These are phyloP conservation scores for Alternaria alternata DNA, from an alignment of 2,329 filamentous ascomycete species.

Conservation along the genomic window DNA sequence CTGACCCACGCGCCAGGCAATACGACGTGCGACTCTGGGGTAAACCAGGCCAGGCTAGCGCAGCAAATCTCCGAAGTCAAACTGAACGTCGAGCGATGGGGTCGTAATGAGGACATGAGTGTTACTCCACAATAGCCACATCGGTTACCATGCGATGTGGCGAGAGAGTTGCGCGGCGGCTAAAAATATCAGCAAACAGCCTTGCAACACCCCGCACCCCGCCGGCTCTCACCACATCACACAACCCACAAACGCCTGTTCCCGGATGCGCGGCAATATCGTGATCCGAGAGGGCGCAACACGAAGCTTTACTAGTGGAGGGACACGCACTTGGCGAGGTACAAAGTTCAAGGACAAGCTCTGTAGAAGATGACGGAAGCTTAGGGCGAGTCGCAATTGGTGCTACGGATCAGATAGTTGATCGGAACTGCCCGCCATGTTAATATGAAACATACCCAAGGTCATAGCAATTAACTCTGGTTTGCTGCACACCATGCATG, in stretches of 20 bases:
- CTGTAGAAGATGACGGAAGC: background rate
- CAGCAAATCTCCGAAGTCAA: conserved; percentile 17
- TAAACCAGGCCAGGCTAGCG: conserved; percentile 27
- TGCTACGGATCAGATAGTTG: background rate
- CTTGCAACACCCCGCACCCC: conserved; percentile 14
- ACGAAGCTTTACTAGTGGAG: conserved; percentile 22
- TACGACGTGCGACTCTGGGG: conserved; percentile 39
- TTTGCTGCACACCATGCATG: conserved; percentile 1
- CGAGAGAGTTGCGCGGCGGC: conserved; percentile 6
- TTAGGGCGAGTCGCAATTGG: conserved; percentile 3
- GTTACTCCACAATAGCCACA: conserved; percentile 3
- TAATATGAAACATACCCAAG: conserved; percentile 8
- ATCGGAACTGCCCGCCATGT: conserved; percentile 6
- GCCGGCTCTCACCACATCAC: background rate
- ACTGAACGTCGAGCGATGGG: conserved; percentile 2
- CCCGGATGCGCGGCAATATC: conserved; percentile 11
- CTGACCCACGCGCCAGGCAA: conserved; percentile 34
- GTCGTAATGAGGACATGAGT: background rate
- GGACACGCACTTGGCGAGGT: conserved; percentile 15
- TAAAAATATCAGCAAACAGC: conserved; percentile 21
- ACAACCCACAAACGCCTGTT: conserved; percentile 16
- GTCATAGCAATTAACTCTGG: background rate
- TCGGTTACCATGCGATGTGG: conserved; percentile 12
- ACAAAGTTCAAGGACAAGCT: conserved; percentile 2
- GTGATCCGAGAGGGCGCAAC: conserved; percentile 16